These are phyloP conservation scores for Termitomyces sp. DNA, from an alignment of 768 basidiomycete genomes.

Conservation along the genomic window DNA sequence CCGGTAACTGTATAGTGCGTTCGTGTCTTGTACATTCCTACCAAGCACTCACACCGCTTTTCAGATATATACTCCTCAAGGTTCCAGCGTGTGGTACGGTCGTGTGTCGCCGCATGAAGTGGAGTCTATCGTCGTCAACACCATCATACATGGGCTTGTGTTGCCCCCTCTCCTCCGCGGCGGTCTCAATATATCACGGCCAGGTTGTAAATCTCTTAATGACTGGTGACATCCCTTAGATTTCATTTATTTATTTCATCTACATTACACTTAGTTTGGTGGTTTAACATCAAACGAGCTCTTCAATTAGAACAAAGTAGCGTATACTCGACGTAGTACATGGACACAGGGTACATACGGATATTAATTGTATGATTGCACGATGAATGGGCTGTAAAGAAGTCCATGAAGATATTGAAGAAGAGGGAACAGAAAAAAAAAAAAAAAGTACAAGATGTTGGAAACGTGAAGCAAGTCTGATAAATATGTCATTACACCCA, in stretches of 20 bases:
- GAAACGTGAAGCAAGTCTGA: conserved; percentile 6
- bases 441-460: neutral
- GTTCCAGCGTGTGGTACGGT: conserved; percentile 89
- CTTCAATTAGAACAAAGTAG: conserved; percentile 15
- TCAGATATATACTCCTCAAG: conserved; percentile 84
- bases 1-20: conserved; percentile 87
- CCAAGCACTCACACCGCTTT: neutral
- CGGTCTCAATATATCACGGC: conserved; percentile 71
- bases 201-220: conserved; percentile 61
- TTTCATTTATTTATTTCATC: conserved; percentile 2
- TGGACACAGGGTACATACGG: conserved; percentile 13
- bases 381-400: conserved; percentile 1
- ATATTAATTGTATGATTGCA: conserved; percentile 14
- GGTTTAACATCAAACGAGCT: neutral
- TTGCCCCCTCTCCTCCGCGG: conserved; percentile 83
- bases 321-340: conserved; percentile 15
- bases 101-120: conserved; percentile 90
- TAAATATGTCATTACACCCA: conserved; percentile 9
- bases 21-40: neutral
- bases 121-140: conserved; percentile 79
- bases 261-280: neutral
- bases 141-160: conserved; percentile 79
- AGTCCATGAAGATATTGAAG: too few relatives aligned
- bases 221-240: conserved; percentile 57
- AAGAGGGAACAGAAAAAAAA: neutral